A percentile compares a stretch with the other conserved stretches of the same genome.
These are phyloP conservation scores for Primulina huaijiensis DNA, from an alignment of 257 asterid genomes.

Conservation along the genomic window DNA sequence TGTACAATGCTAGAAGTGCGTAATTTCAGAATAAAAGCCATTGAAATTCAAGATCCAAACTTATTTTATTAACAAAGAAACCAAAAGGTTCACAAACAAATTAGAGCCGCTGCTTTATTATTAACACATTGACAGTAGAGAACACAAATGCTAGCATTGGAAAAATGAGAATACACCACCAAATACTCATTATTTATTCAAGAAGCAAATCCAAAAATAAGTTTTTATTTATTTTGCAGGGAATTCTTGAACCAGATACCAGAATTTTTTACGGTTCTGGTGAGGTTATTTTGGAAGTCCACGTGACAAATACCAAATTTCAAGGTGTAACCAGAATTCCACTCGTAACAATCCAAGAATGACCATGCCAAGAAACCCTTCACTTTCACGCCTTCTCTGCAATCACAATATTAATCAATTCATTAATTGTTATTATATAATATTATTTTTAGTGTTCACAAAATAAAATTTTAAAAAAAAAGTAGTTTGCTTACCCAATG, in stretches of 20 bases:
- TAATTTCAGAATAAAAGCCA: too few species aligned
- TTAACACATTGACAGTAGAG: too few species aligned
- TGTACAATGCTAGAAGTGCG: too few species aligned
- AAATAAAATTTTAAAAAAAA: too few species aligned
- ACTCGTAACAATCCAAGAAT: neutral
- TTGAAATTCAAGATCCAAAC: too few species aligned
- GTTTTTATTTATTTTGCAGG: neutral
- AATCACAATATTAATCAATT: neutral
- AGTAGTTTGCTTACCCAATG: neutral
- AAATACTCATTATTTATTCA: neutral
- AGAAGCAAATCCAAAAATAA: neutral
- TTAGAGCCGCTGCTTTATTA: too few species aligned
- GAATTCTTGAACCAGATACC: neutral
- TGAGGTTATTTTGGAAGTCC: neutral
- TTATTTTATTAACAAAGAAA: too few species aligned
- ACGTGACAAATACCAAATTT: conserved; percentile 3
- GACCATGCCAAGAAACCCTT: conserved; percentile 12
- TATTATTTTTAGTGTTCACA: too few species aligned
- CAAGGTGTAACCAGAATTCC: neutral
- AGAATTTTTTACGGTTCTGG: neutral
- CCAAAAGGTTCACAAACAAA: too few species aligned
- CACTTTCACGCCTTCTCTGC: neutral
- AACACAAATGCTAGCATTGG: too few species aligned
- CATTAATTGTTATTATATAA: too few species aligned
- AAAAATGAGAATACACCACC: too few species aligned